A percentile compares a stretch with the other conserved stretches of the same genome.
These are phyloP conservation scores for Knufia fluminis DNA, from an alignment of 2,329 filamentous ascomycete genomes.

Conservation along the genomic window DNA sequence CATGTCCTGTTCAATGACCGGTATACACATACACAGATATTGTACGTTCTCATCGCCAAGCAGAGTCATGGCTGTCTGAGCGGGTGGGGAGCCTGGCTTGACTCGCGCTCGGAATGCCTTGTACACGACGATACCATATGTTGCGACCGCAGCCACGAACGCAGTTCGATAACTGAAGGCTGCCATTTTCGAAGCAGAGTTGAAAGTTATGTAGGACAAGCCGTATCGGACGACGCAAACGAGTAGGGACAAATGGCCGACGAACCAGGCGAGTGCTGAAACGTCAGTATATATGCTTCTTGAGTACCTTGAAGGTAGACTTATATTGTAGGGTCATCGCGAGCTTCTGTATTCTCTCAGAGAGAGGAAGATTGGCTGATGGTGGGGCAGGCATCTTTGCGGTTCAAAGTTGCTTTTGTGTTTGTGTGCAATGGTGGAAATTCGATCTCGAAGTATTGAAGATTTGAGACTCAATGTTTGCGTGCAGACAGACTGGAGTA, in stretches of 20 bases:
- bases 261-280: conserved; percentile 18
- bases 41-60: conserved; percentile 92
- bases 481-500: background rate
- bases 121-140: conserved; percentile 97
- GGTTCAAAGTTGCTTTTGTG: background rate
- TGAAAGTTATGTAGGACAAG: conserved; percentile 80
- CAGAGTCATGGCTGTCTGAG: conserved; percentile 55
- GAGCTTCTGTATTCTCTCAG: conserved; percentile 65
- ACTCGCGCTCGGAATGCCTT: conserved; percentile 86
- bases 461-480: background rate
- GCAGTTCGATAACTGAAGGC: conserved; percentile 79
- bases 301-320: conserved; percentile 32
- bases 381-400: conserved; percentile 63
- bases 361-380: conserved; percentile 57
- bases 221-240: conserved; percentile 72
- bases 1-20: conserved; percentile 2
- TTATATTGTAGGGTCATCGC: conserved; percentile 88
- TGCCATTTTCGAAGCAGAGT: conserved; percentile 69
- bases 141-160: conserved; percentile 79
- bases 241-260: conserved; percentile 71
- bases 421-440: background rate
- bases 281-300: conserved; percentile 13
- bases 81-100: conserved; percentile 59
- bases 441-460: background rate
- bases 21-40: conserved; percentile 66